Conservation (phyloP, 2,329 filamentous ascomycete species). For the Ophiostoma sp. region DNA sequence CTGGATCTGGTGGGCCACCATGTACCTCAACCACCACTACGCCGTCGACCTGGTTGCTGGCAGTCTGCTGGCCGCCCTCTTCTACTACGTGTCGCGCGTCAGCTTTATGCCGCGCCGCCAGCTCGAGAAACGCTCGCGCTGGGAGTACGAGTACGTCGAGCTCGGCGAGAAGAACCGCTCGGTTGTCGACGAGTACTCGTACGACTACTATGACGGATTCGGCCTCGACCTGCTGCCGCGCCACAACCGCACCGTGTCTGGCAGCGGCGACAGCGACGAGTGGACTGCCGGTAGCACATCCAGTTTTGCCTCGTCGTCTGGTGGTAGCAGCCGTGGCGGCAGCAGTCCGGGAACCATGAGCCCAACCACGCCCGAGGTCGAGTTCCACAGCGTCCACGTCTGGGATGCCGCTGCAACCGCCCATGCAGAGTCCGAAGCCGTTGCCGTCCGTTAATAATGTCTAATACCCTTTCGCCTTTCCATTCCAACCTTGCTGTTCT, state of each 20-base stretch:
- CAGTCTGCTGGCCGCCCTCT: conserved; percentile 67
- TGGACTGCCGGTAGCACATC: conserved; percentile 87
- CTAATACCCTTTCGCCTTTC: conserved; percentile 13
- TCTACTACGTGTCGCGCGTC: conserved; percentile 76
- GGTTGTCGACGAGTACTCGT: conserved; percentile 42
- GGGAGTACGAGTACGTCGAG: conserved; percentile 95
- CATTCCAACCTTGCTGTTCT: neutral
- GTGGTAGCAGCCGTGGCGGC: conserved; percentile 39
- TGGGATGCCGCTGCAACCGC: conserved; percentile 34
- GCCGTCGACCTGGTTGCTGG: conserved; percentile 87
- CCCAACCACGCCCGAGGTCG: conserved; percentile 45
- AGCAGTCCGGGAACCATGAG: conserved; percentile 48
- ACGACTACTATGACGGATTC: conserved; percentile 42
- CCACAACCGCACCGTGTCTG: conserved; percentile 23
- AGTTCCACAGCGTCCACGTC: conserved; percentile 33
- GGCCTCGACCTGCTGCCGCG: conserved; percentile 43
- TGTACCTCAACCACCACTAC: conserved; percentile 97
- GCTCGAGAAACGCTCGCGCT: conserved; percentile 77
- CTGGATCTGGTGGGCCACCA: conserved; percentile 98
- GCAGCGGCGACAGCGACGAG: conserved; percentile 63
- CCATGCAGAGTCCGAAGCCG: conserved; percentile 24
- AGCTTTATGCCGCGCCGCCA: conserved; percentile 79
- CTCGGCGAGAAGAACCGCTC: conserved; percentile 54
- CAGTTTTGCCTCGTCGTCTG: conserved; percentile 48
- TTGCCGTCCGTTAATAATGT: conserved; percentile 17